Percentiles rank a stretch among this genome's conserved stretches.
phyloP scores from a whole-genome alignment of 2,329 filamentous ascomycete species.

The Fusarium concolor region DNA sequence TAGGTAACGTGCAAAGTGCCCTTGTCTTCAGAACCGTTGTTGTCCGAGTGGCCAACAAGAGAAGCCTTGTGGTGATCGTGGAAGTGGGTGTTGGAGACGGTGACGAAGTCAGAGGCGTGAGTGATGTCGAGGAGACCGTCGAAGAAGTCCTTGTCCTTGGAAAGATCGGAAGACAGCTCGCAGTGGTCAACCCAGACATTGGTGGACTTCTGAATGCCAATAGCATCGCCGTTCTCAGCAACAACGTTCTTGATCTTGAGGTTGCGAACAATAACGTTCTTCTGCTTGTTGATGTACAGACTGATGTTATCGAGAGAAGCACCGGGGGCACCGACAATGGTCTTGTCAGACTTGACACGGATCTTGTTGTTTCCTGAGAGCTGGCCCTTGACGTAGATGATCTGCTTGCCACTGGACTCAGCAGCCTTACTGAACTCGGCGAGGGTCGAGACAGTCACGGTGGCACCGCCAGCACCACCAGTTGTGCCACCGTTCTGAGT shows the following conservation, averaged over 20 bases:
- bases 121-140: slow-evolving; percentile 74
- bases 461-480: slow-evolving; percentile 62
- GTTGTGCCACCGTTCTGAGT: slow-evolving; percentile 57
- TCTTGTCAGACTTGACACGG: slow-evolving; percentile 59
- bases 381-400: slow-evolving; percentile 57
- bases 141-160: slow-evolving; percentile 75
- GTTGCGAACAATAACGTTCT: slow-evolving; percentile 73
- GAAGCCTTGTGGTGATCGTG: slow-evolving; percentile 66
- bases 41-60: slow-evolving; percentile 70
- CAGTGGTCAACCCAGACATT: slow-evolving; percentile 77
- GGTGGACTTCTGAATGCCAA: slow-evolving; percentile 66
- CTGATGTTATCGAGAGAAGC: slow-evolving; percentile 60
- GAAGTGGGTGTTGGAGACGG: slow-evolving; percentile 53
- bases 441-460: slow-evolving; percentile 58
- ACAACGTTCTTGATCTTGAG: slow-evolving; percentile 67
- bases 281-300: slow-evolving; percentile 62
- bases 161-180: slow-evolving; percentile 70
- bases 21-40: slow-evolving; percentile 67
- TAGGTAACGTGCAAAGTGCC: slow-evolving; percentile 74
- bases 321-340: slow-evolving; percentile 56
- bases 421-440: slow-evolving; percentile 60
- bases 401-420: slow-evolving; percentile 55
- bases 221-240: slow-evolving; percentile 68
- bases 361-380: slow-evolving; percentile 56
- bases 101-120: slow-evolving; percentile 72